Evolutionary conservation across 352 stramenopile genomes (phyloP), one percentile per base, ranked within the genome.

Genomic region (Globisporangium yorkense): DNA sequence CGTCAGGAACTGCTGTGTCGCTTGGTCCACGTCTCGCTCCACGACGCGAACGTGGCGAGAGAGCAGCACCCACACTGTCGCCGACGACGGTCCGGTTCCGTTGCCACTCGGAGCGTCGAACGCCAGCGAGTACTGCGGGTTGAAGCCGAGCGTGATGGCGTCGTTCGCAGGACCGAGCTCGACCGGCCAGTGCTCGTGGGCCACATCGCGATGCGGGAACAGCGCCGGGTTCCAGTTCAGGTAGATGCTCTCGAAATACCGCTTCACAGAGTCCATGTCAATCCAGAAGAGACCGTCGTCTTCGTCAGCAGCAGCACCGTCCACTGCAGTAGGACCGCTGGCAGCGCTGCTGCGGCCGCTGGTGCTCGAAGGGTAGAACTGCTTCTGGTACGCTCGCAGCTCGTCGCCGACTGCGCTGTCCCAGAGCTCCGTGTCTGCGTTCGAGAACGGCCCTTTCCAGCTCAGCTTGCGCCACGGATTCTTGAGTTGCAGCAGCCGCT

Each of bases 211-310:
- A 62, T 83, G 85, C 12, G 68, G 77, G 62, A 99, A 98, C 15
- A 98, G 72, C 37, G 80, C 71, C 20, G 94, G 93, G 57, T 98
- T 98, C 96, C 96, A 99, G 51, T 96, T 98, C 50, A 98, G 68
- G 63, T 98, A 98, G 27, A 99, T 71, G 48, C 88, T 96, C 31
- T 93, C 78, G 56, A 97, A 98, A 54, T 97, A 96, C 15, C 77
- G 49, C 43, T 97, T 84, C 6, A 98, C 77, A 35, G 96, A 97
- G 6, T 94, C 80, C 62, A 96, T 96, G 58, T 97, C 86, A 55
- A 98, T 98, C 89, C 92, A 98, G 67, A 99, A 99, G 12, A 98
- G 77, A 2, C 96, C 96, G 62, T 98, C 89, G 61, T 99, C 95
- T 8, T 78, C 62, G 1, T 64, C 24, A 1, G 24, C 54, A n/a